Evolutionary conservation across 106 monocot species (phyloP).

Genomic region (Dactylorhiza incarnata): DNA sequence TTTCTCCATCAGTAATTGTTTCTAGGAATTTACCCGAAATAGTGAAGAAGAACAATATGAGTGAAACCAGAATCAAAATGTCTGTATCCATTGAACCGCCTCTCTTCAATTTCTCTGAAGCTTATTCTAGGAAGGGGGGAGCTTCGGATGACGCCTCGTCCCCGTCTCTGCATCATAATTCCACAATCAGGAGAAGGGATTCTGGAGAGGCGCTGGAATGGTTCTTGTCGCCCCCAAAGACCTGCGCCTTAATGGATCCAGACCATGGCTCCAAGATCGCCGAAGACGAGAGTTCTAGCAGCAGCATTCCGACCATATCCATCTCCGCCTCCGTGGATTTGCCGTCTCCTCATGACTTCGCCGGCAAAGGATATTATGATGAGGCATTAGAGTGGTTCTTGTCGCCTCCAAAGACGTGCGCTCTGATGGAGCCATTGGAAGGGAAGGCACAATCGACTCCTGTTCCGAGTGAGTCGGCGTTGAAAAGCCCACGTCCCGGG

Average conservation of each 20-base stretch:
- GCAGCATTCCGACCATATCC: not conserved
- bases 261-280: not conserved
- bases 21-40: not conserved
- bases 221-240: constrained; percentile 75
- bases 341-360: constrained; percentile 4
- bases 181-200: constrained; percentile 23
- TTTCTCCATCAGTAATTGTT: constrained; percentile 8
- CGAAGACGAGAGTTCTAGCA: not conserved
- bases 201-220: constrained; percentile 57
- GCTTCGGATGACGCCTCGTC: constrained; percentile 33
- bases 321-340: not conserved
- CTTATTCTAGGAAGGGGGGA: constrained; percentile 12
- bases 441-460: constrained; percentile 28
- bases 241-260: constrained; percentile 4
- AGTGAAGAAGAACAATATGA: not conserved
- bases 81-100: constrained; percentile 2
- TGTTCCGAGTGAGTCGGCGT: constrained; percentile 24
- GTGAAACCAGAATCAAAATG: not conserved
- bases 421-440: constrained; percentile 54
- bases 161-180: constrained; percentile 24
- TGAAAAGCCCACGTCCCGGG: constrained; percentile 41
- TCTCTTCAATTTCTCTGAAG: constrained; percentile 6
- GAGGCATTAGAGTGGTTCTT: constrained; percentile 71
- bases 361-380: constrained; percentile 18
- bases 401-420: constrained; percentile 72